A percentile compares a stretch with the other conserved stretches of the same genome.
Conservation (phyloP, 345 rosid genomes). For the Pugionium dolabratum region DNA sequence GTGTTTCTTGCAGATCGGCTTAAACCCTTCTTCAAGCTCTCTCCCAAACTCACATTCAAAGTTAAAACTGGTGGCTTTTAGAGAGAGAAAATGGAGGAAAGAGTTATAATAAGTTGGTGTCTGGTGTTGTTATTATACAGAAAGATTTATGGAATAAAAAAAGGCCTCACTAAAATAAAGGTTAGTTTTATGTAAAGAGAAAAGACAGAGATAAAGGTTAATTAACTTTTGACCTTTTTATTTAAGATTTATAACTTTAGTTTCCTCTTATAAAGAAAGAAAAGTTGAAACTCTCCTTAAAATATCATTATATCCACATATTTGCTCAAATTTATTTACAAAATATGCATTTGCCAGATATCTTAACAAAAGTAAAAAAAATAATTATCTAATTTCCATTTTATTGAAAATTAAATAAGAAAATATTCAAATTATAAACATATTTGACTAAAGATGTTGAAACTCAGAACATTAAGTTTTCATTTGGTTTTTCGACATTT, state of each 20-base stretch:
- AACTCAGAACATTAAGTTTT: neutral
- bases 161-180: conserved; percentile 13
- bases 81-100: conserved; percentile 40
- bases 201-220: neutral
- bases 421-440: neutral
- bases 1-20: conserved; percentile 42
- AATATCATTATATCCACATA: conserved; percentile 5
- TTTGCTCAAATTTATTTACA: neutral
- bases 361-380: neutral
- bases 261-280: neutral
- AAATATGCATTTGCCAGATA: neutral
- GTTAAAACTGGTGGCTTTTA: conserved; percentile 27
- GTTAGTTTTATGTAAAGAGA: neutral
- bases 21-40: conserved; percentile 34
- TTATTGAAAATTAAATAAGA: no score
- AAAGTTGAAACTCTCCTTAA: neutral
- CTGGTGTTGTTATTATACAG: conserved; percentile 30
- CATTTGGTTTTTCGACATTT: no score
- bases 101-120: conserved; percentile 36
- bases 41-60: conserved; percentile 29
- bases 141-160: conserved; percentile 14
- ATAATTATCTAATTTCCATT: neutral
- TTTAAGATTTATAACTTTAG: neutral
- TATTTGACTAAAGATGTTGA: neutral
- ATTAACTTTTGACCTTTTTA: neutral